These are phyloP conservation scores for Peltaster fructicola DNA, from an alignment of 2,329 filamentous ascomycete species.

Conservation along the genomic window DNA sequence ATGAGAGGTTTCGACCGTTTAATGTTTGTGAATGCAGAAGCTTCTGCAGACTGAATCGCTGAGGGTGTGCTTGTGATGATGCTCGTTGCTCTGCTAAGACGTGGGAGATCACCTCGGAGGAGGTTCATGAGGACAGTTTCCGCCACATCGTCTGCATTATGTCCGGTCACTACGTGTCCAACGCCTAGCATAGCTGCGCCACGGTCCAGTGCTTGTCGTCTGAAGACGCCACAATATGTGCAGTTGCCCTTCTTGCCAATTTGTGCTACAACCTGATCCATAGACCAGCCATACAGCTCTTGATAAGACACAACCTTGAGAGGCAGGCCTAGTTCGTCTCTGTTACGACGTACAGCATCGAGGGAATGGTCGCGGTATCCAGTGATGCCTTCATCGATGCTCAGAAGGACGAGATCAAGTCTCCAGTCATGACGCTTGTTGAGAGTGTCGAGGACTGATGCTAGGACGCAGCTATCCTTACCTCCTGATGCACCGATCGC, in stretches of 20 bases:
- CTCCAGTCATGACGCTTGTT: constrained; percentile 82
- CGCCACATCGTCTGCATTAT: constrained; percentile 93
- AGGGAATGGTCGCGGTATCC: constrained; percentile 92
- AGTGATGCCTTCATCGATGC: constrained; percentile 93
- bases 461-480: constrained; percentile 92
- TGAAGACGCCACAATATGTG: constrained; percentile 95
- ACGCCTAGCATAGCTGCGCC: constrained; percentile 78
- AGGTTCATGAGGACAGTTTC: constrained; percentile 98
- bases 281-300: constrained; percentile 94
- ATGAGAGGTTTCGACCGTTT: constrained; percentile 94
- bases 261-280: constrained; percentile 94
- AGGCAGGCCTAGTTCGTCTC: constrained; percentile 75
- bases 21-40: constrained; percentile 47
- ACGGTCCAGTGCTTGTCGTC: constrained; percentile 81
- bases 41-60: constrained; percentile 6
- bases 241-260: constrained; percentile 98
- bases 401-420: constrained; percentile 68
- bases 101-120: constrained; percentile 71
- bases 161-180: constrained; percentile 85
- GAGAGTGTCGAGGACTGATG: constrained; percentile 82
- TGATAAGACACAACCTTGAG: constrained; percentile 85
- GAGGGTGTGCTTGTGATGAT: constrained; percentile 55
- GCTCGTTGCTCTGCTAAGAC: constrained; percentile 72
- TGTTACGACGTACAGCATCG: constrained; percentile 91
- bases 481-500: constrained; percentile 94